Base-by-base conservation (phyloP, 2,329 filamentous ascomycete genomes). In the Aureobasidium namibiae region DNA sequence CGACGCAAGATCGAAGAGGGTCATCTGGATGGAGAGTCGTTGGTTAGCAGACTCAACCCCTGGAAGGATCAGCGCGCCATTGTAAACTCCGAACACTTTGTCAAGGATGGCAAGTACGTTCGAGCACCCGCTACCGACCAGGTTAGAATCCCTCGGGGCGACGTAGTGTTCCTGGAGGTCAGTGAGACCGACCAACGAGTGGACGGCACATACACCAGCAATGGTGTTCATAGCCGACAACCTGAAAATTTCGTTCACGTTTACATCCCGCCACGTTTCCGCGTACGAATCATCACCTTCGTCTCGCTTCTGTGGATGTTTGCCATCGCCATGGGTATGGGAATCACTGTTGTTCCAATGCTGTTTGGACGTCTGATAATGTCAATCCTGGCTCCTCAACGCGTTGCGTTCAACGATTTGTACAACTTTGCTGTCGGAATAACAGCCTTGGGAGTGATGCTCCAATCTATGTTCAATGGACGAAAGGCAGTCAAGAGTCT, bases 351-450 rank as follows among this genome's bases (percentile, higher is more conserved):
- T 62, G 75, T 95, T 0, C 95, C 94, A 0, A 81, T 99, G 4
- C 79, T 95, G 7, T 84, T 96, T 68, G 94, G 94, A 1, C 87
- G 94, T 29, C 80, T 80, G 60, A 80, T 97, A 62, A 89, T 96
- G 69, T 84, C 85, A 48, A 75, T 80, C 29, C 74, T 92, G 34
- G 83, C 96, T 42, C 89, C 90, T 4, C 74, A 79, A 0, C 81
- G 88, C 62, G 82, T 89, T 49, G 83, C 83, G 41, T 88, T 92
- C 69, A 99, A 97, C 72, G 94, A 99, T 71, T 88, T 99, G 26
- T 97, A 99, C 67, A 92, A 94, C 13, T 96, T 96, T 71, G 95
- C 90, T 56, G 85, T 94, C 31, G 94, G 94, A 14, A 81, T 95
- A 41, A 96, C 95, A 69, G 77, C 90, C 26, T 78, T 96, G 4